These are phyloP conservation scores for Prunus fruticosa DNA, from an alignment of 306 rosid species.

Conservation along the genomic window DNA sequence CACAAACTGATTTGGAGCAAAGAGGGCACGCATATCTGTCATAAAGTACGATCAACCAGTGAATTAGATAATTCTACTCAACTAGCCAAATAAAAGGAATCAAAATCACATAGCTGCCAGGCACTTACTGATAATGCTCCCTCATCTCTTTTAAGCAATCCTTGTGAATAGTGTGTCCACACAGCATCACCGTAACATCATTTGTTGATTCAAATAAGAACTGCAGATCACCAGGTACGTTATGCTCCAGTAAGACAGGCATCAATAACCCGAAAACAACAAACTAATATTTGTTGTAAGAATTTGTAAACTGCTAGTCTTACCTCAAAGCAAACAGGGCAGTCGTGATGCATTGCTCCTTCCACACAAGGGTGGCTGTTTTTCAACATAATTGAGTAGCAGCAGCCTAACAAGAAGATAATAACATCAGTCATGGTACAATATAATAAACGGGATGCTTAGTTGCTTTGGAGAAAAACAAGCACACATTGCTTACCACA, in stretches of 20 bases:
- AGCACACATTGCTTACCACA: constrained; percentile 53
- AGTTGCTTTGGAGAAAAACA: neutral
- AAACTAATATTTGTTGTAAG: neutral
- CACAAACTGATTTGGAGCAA: constrained; percentile 83
- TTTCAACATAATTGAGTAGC: constrained; percentile 58
- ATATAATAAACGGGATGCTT: neutral
- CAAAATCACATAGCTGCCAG: neutral
- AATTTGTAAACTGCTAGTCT: neutral
- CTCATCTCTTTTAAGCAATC: constrained; percentile 80
- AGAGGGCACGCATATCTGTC: constrained; percentile 83
- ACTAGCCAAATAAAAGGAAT: neutral
- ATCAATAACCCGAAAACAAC: neutral
- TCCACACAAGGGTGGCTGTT: constrained; percentile 84
- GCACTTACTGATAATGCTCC: constrained; percentile 73
- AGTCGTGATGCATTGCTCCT: constrained; percentile 95
- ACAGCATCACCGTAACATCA: constrained; percentile 64
- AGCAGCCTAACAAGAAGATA: constrained; percentile 56
- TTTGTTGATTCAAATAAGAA: constrained; percentile 63
- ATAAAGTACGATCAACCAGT: neutral
- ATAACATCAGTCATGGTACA: neutral
- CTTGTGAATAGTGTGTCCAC: constrained; percentile 84
- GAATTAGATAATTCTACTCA: neutral
- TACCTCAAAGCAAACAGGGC: constrained; percentile 95
- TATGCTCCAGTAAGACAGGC: constrained; percentile 8
- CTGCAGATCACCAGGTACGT: constrained; percentile 45